Base-by-base conservation (phyloP, 2,329 filamentous ascomycete species). In the Nectriaceae sp. region DNA sequence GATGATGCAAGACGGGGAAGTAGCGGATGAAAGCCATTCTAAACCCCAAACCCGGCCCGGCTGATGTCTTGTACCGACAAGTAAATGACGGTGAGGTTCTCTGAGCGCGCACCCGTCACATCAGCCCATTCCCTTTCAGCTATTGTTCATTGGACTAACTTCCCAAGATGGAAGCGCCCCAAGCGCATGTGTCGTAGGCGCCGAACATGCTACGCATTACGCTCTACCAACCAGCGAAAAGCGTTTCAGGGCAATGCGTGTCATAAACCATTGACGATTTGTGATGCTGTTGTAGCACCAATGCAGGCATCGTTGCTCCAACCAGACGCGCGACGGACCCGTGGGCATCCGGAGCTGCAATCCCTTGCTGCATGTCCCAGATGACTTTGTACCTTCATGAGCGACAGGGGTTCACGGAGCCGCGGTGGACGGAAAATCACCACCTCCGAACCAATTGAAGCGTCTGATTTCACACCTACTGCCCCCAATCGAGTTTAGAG, bases 351-450 rank as follows among this genome's bases (percentile, higher is more conserved):
- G 24, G 24, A 29, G 24, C 6, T 13, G 24, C 24, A 29, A 29
- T 29, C 24, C 24, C 24, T 29, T 13, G 33, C 8, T 36, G 33
- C 33, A 36, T 36, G 33, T 36, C 16, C 33, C 33, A 19, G 16
- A 36, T 19, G 24, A 37, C 47, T 44, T 42, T 29, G 33, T 24
- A 19, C 21, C 21, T 36, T n/a, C 5, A 15, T 37, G 29, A 52
- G 42, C 4, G 24, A 19, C 48, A 44, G 41, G 60, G 59, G 60
- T 51, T n/a, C 20, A 26, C 24, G 29, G 40, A 35, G 50, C 46
- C 39, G 48, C 62, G 57, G 62, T 42, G 42, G 42, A 36, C 65
- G 65, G 65, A 68, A 60, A 60, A 64, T 67, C 61, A 33, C 11
- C 21, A 19, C 10, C 35, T 49, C 65, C 65, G 65, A 43, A 0